Evolutionary conservation across 768 basidiomycete species (phyloP).

Genomic region (Tephrocybe rancida): DNA sequence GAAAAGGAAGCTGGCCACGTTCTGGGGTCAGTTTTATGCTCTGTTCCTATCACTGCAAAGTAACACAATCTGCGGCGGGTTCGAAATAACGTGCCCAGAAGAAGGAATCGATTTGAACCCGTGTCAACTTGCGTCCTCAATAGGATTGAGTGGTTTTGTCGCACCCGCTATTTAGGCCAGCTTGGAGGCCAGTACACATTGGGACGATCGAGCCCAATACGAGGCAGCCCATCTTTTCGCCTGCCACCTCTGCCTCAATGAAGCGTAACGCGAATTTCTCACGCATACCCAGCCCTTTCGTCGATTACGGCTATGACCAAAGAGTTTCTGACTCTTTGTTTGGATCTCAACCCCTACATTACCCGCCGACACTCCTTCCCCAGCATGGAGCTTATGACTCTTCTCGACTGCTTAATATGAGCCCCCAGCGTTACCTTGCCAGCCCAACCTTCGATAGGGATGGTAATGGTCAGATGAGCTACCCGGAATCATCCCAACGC

Average conservation of each 20-base stretch:
- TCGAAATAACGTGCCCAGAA: not conserved
- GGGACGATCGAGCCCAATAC: no score
- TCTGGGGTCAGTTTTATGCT: not conserved
- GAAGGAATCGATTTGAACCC: not conserved
- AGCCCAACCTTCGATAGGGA: not conserved
- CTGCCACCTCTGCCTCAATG: not conserved
- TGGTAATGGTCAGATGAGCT: constrained; percentile 6
- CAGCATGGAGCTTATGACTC: not conserved
- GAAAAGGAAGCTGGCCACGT: not conserved
- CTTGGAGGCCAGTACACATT: no score
- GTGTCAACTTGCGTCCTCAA: not conserved
- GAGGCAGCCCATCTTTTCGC: not conserved
- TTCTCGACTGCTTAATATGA: not conserved
- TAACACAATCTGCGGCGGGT: not conserved
- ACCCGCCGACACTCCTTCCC: not conserved
- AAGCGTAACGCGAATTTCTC: not conserved
- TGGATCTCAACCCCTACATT: constrained; percentile 1
- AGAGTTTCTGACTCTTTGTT: not conserved
- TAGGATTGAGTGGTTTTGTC: not conserved
- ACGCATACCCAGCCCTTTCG: not conserved
- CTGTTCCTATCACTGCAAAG: not conserved
- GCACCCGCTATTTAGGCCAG: no score
- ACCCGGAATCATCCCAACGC: constrained; percentile 25
- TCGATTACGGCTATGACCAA: constrained; percentile 3
- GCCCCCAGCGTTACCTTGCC: not conserved